A percentile compares a stretch with the other conserved stretches of the same genome.
Evolutionary conservation across 345 rosid species (phyloP).

Genomic region (Melaleuca quinquenervia): DNA sequence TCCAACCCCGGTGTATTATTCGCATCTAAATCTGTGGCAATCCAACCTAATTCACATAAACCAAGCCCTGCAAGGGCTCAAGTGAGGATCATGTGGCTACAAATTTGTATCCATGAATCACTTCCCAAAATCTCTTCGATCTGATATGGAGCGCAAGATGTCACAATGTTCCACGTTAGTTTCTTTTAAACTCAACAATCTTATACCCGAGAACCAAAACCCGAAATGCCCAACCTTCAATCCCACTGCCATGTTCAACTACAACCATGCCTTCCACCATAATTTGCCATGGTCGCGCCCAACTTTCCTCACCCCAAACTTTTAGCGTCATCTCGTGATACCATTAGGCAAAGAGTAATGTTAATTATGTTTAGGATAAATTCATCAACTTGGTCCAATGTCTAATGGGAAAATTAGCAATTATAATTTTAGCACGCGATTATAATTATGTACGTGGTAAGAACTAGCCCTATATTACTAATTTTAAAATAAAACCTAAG

Average conservation of each 20-base stretch:
- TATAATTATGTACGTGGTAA: not conserved
- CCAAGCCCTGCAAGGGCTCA: not conserved
- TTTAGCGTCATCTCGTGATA: too few species aligned
- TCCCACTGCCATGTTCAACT: too few species aligned
- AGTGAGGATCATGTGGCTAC: not conserved
- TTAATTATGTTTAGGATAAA: not conserved
- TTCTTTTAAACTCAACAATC: not conserved
- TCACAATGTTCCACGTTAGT: not conserved
- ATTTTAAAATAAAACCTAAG: not conserved
- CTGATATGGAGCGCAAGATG: not conserved
- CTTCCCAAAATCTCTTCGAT: not conserved
- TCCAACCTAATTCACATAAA: not conserved
- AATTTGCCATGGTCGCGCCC: too few species aligned
- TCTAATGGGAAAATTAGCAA: not conserved
- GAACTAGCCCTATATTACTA: not conserved
- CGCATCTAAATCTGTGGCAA: not conserved
- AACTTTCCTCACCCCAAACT: too few species aligned
- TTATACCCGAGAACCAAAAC: not conserved
- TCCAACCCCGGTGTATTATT: not conserved
- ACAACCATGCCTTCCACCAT: too few species aligned
- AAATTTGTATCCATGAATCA: not conserved
- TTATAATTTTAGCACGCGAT: not conserved
- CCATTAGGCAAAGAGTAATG: not conserved
- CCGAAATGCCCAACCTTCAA: not conserved
- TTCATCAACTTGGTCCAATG: not conserved